phyloP scores from a whole-genome alignment of 768 basidiomycete genomes.

The Russula ochroleuca region DNA sequence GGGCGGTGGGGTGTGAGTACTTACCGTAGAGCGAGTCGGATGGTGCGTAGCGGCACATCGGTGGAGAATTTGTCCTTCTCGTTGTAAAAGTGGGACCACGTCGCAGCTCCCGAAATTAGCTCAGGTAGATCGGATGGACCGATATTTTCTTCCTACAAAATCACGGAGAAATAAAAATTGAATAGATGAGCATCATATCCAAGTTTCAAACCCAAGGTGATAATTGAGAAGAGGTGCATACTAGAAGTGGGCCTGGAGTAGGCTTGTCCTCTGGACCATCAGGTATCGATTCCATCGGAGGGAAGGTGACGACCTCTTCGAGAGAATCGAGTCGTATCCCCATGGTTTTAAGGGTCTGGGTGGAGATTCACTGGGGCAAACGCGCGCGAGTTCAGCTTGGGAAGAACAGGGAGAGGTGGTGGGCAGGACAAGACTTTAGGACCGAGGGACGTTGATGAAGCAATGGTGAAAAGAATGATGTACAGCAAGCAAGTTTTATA shows the following conservation, averaged over 20 bases:
- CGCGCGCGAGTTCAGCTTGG: not conserved
- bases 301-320: slow-evolving; percentile 41
- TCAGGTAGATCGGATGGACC: slow-evolving; percentile 40
- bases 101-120: slow-evolving; percentile 67
- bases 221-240: slow-evolving; percentile 25
- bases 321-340: slow-evolving; percentile 41
- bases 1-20: not conserved
- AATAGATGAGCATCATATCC: not conserved
- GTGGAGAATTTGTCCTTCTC: slow-evolving; percentile 52
- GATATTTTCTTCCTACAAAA: slow-evolving; percentile 33
- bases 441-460: no score
- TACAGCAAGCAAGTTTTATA: no score
- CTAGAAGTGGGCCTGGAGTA: slow-evolving; percentile 35
- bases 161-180: no score
- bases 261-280: slow-evolving; percentile 43
- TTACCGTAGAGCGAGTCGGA: slow-evolving; percentile 74
- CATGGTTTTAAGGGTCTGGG: slow-evolving; percentile 34
- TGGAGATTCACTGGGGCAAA: not conserved
- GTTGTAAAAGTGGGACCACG: slow-evolving; percentile 68
- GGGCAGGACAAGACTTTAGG: not conserved
- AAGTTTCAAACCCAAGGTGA: no score
- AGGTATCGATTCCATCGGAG: slow-evolving; percentile 39
- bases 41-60: slow-evolving; percentile 55
- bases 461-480: no score
- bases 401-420: not conserved